Evolutionary conservation across 768 basidiomycete genomes (phyloP).

Genomic region (Russula compacta): DNA sequence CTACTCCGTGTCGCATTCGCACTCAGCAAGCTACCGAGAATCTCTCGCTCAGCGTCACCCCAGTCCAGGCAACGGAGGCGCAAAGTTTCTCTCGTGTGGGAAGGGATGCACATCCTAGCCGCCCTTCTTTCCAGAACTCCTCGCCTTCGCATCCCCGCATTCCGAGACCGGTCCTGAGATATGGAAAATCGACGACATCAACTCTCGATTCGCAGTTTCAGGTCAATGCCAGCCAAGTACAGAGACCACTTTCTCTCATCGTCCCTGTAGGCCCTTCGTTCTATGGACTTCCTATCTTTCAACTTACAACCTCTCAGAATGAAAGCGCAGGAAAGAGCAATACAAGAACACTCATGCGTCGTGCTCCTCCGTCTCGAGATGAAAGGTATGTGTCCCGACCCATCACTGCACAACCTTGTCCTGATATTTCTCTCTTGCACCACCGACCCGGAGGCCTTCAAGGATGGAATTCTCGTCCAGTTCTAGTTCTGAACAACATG

Average conservation of each 20-base stretch:
- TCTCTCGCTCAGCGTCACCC: neutral
- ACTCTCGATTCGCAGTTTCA: conserved; percentile 4
- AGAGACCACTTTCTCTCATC: conserved; percentile 2
- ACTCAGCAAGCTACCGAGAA: neutral
- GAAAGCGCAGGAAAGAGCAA: neutral
- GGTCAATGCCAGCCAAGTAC: conserved; percentile 10
- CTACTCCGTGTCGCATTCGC: neutral
- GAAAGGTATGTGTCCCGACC: neutral
- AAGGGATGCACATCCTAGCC: neutral
- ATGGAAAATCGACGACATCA: neutral
- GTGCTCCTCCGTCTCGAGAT: neutral
- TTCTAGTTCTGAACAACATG: neutral
- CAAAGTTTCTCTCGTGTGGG: neutral
- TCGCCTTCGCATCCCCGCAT: conserved; percentile 2
- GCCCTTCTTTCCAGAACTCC: neutral
- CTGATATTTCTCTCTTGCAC: neutral
- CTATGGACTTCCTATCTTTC: neutral
- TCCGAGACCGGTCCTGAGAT: neutral
- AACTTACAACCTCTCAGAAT: neutral
- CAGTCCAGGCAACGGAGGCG: neutral
- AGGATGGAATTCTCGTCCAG: neutral
- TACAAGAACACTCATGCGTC: neutral
- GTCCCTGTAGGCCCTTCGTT: neutral
- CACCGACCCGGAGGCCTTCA: neutral
- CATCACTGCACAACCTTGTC: neutral